phyloP scores from a whole-genome alignment of 1,284 basidiomycete genomes.

The Naganishia sp. region DNA sequence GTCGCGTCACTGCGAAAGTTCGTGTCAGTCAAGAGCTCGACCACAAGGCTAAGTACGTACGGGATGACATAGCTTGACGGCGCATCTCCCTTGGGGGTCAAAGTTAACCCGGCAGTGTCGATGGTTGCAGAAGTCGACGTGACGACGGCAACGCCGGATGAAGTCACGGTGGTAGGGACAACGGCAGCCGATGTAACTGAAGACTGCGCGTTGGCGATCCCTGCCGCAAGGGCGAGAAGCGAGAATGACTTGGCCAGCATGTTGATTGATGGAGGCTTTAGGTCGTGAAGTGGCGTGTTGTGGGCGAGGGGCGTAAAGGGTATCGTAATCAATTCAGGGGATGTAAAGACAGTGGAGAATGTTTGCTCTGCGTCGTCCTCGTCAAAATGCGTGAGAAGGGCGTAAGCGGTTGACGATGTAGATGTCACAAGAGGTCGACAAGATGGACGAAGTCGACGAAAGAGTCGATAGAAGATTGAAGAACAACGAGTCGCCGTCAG shows the following conservation, averaged over 20 bases:
- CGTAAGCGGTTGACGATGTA: not conserved
- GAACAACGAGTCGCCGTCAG: too few relatives aligned
- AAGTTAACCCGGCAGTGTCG: constrained; percentile 39
- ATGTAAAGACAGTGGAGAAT: constrained; percentile 26
- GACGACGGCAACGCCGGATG: constrained; percentile 18
- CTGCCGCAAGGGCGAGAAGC: constrained; percentile 29
- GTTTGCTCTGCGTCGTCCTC: not conserved
- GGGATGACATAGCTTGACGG: constrained; percentile 45
- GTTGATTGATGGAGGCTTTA: constrained; percentile 1
- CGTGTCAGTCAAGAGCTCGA: not conserved
- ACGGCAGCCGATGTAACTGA: constrained; percentile 11
- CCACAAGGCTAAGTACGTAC: constrained; percentile 39
- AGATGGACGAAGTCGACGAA: not conserved
- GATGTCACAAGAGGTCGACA: not conserved
- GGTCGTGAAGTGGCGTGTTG: not conserved
- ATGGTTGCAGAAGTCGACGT: constrained; percentile 14
- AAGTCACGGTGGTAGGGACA: constrained; percentile 10
- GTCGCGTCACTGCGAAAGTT: constrained; percentile 50
- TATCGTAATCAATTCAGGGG: constrained; percentile 5
- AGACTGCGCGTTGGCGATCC: constrained; percentile 28
- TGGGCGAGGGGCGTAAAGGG: not conserved
- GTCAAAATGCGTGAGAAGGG: too few relatives aligned
- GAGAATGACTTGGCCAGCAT: constrained; percentile 25
- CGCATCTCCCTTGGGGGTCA: constrained; percentile 38
- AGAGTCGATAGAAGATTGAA: not conserved